phyloP scores from a whole-genome alignment of 352 stramenopile genomes.

The Detonula confervacea region DNA sequence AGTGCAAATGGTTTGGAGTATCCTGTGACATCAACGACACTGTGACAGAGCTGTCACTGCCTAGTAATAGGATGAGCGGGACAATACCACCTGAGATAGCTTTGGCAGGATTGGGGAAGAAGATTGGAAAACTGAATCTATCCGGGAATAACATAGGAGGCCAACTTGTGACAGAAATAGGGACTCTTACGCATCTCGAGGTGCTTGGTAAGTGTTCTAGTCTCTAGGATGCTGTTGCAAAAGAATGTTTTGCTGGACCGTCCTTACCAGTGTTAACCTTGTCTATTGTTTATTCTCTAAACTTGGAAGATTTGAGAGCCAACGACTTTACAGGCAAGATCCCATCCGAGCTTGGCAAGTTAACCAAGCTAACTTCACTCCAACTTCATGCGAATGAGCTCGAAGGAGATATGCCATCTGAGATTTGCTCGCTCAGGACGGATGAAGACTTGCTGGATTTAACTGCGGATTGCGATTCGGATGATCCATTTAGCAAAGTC shows the following conservation, averaged over 20 bases:
- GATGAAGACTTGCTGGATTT: slow-evolving; percentile 16
- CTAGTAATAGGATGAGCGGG: slow-evolving; percentile 48
- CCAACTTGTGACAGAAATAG: slow-evolving; percentile 35
- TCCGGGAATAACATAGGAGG: slow-evolving; percentile 52
- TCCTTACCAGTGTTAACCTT: slow-evolving; percentile 2
- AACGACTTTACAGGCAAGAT: slow-evolving; percentile 55
- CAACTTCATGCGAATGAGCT: slow-evolving; percentile 45
- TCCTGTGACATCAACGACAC: slow-evolving; percentile 41
- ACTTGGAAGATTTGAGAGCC: slow-evolving; percentile 35
- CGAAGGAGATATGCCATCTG: slow-evolving; percentile 38
- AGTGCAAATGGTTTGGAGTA: slow-evolving; percentile 58
- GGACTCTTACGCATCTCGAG: slow-evolving; percentile 38
- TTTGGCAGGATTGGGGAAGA: slow-evolving; percentile 42
- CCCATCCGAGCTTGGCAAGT: slow-evolving; percentile 37
- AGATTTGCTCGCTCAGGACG: slow-evolving; percentile 43
- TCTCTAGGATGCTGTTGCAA: too few species aligned
- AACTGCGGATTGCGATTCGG: slow-evolving; percentile 36
- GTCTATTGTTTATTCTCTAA: not conserved
- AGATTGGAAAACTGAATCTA: slow-evolving; percentile 41
- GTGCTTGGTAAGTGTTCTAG: slow-evolving; percentile 39
- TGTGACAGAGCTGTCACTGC: slow-evolving; percentile 46
- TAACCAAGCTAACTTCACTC: slow-evolving; percentile 42
- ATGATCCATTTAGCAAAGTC: slow-evolving; percentile 29
- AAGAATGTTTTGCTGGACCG: too few species aligned
- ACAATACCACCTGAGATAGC: slow-evolving; percentile 52